These are phyloP conservation scores for Suillus brevipes DNA, from an alignment of 768 basidiomycete genomes.

Conservation along the genomic window DNA sequence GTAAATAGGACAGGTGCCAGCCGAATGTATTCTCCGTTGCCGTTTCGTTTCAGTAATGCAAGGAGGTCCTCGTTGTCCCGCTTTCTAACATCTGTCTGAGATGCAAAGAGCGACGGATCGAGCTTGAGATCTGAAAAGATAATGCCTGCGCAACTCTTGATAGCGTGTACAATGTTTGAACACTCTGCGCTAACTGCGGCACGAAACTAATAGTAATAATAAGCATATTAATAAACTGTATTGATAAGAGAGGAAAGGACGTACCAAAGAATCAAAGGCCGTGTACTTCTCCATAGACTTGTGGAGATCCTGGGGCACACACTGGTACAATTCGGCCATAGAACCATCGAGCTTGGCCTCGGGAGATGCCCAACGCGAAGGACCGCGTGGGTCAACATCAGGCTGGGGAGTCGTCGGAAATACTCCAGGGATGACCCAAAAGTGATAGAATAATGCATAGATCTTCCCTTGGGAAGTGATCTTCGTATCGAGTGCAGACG, in stretches of 20 bases:
- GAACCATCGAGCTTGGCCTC: neutral
- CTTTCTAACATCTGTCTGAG: no score
- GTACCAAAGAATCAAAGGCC: neutral
- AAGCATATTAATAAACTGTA: no score
- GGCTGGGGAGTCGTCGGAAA: neutral
- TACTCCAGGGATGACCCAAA: neutral
- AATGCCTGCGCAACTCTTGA: no score
- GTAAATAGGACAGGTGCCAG: no score
- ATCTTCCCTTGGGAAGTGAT: neutral
- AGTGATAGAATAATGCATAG: neutral
- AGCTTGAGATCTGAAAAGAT: no score
- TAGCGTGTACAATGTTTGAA: no score
- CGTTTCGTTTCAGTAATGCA: no score
- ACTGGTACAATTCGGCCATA: neutral
- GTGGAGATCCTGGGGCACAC: neutral
- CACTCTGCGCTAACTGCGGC: no score
- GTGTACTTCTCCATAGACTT: conserved; percentile 1
- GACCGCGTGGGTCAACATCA: neutral
- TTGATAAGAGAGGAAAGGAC: neutral
- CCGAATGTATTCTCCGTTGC: no score
- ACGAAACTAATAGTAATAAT: no score
- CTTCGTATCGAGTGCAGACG: neutral
- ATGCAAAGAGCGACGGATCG: no score
- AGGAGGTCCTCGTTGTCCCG: no score
- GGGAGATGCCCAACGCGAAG: neutral